phyloP scores from a whole-genome alignment of 768 basidiomycete genomes.

The Trametes elegans region DNA sequence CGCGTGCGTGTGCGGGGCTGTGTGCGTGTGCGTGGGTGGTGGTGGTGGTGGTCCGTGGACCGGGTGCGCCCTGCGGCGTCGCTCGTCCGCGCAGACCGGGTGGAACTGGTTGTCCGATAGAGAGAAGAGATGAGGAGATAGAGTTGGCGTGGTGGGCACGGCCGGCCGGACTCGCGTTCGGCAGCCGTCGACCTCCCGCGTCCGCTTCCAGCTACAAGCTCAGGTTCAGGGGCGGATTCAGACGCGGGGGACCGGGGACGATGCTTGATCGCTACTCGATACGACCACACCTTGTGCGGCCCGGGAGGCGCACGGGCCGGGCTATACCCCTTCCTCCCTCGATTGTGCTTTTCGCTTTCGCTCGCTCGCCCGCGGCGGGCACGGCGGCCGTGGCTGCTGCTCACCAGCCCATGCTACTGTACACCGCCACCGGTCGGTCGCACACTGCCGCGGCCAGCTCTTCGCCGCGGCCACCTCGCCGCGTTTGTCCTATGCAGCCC shows the following conservation, averaged over 20 bases:
- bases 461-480: no score
- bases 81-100: no score
- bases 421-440: no score
- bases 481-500: no score
- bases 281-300: conserved; percentile 8
- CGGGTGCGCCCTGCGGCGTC: not conserved
- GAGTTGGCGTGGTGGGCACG: no score
- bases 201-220: no score
- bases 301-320: conserved; percentile 7
- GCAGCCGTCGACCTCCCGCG: no score
- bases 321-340: conserved; percentile 15
- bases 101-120: no score
- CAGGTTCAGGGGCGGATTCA: no score
- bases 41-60: not conserved
- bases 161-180: no score
- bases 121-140: no score
- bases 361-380: not conserved
- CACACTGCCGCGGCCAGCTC: no score
- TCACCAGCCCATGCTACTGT: not conserved
- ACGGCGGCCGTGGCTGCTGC: not conserved
- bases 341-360: conserved; percentile 6
- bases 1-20: not conserved
- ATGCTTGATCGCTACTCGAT: not conserved
- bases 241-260: conserved; percentile 7
- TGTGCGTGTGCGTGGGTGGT: not conserved